A percentile compares a stretch with the other conserved stretches of the same genome.
Evolutionary conservation across 2,329 filamentous ascomycete species (phyloP).

Genomic region (Clonostachys rhizophaga): DNA sequence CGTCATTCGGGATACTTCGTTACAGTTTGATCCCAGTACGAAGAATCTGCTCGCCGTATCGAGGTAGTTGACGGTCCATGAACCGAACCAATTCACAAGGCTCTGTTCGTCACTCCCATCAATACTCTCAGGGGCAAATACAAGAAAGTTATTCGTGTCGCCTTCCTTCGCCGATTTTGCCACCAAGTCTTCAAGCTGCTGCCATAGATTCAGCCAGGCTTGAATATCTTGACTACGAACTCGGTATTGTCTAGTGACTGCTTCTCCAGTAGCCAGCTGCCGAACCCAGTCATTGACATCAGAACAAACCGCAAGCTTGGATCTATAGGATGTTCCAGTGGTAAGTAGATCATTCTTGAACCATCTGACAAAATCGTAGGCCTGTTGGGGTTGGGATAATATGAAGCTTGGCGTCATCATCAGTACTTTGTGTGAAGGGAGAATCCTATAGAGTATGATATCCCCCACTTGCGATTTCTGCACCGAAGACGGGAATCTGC

Average conservation of each 20-base stretch:
- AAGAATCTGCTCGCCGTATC: conserved; percentile 49
- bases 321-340: conserved; percentile 1
- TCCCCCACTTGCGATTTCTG: conserved; percentile 5
- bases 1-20: background rate
- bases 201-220: background rate
- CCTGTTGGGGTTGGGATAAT: conserved; percentile 25
- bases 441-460: conserved; percentile 18
- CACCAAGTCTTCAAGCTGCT: conserved; percentile 4
- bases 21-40: conserved; percentile 42
- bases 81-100: conserved; percentile 59
- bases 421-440: conserved; percentile 22
- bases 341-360: conserved; percentile 15
- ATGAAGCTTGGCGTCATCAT: conserved; percentile 38
- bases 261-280: too few species aligned
- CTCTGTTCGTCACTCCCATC: conserved; percentile 57
- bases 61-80: conserved; percentile 46
- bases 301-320: background rate
- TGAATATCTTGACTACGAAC: too few species aligned
- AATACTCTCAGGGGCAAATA: conserved; percentile 41
- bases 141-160: conserved; percentile 13
- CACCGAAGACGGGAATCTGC: background rate
- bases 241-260: too few species aligned
- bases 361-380: conserved; percentile 27
- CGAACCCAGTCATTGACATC: too few species aligned
- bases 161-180: conserved; percentile 9